phyloP scores from a whole-genome alignment of 352 stramenopile genomes.

The Phytophthora cryptogea region DNA sequence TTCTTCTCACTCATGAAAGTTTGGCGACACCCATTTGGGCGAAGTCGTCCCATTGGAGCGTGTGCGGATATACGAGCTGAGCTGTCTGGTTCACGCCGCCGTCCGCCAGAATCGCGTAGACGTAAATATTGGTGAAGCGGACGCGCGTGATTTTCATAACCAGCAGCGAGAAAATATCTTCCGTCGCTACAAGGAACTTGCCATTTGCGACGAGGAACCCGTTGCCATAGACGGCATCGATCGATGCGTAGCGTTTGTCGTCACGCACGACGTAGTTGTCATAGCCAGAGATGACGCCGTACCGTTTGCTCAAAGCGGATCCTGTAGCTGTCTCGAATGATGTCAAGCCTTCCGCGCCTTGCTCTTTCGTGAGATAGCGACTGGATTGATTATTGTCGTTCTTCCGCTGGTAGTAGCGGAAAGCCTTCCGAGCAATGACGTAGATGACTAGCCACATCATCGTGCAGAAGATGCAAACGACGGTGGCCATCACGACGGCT shows the following conservation, averaged over 20 bases:
- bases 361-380: neutral
- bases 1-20: slow-evolving; percentile 7
- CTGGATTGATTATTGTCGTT: neutral
- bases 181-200: slow-evolving; percentile 41
- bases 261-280: slow-evolving; percentile 42
- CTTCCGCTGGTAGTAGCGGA: slow-evolving; percentile 14
- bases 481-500: slow-evolving; percentile 15
- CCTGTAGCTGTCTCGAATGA: slow-evolving; percentile 31
- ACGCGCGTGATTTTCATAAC: slow-evolving; percentile 39
- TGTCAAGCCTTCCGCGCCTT: slow-evolving; percentile 1
- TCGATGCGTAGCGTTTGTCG: slow-evolving; percentile 37
- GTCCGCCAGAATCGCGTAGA: slow-evolving; percentile 32
- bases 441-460: slow-evolving; percentile 27
- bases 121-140: slow-evolving; percentile 35
- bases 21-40: slow-evolving; percentile 26
- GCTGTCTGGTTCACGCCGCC: slow-evolving; percentile 39
- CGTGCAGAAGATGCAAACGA: slow-evolving; percentile 26
- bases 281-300: slow-evolving; percentile 43
- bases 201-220: slow-evolving; percentile 39
- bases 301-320: slow-evolving; percentile 23
- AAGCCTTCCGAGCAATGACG: slow-evolving; percentile 30
- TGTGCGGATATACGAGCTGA: slow-evolving; percentile 34
- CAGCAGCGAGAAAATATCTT: slow-evolving; percentile 34
- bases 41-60: slow-evolving; percentile 27
- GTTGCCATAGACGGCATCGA: slow-evolving; percentile 43